Base-by-base conservation (phyloP, 2,329 filamentous ascomycete species). In the Didymella pomorum region DNA sequence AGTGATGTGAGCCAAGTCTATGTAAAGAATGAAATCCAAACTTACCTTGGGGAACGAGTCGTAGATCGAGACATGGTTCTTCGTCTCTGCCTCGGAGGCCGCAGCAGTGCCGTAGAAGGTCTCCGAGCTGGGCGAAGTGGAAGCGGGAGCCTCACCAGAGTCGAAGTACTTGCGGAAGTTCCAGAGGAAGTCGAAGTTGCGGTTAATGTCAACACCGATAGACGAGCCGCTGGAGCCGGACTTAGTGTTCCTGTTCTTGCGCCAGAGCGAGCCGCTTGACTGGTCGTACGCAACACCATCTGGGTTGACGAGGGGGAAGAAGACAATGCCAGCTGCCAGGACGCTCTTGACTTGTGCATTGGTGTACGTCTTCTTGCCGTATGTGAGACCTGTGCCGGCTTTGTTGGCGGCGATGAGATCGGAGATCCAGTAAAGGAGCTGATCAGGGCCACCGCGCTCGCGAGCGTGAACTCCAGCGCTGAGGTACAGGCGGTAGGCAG, bases 361-460 rank as follows among this genome's bases (percentile, higher is more conserved):
- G 39, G 82, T 82, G 72, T 85, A 87, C 0, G 75, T 77, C 62
- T 82, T 80, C 52, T 73, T 76, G 44, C 84, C 85, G 63, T 85
- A 87, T 2, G 72, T 78, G 10, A 87, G 68, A 7, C 84, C 84
- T 3, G 75, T 78, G 21, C 79, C 78, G 31, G 79, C 74, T 65
- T 81, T 79, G 62, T 82, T 78, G 18, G 85, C 85, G 45, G 80
- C 79, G 3, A 87, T 78, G 4, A 87, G 77, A 66, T 87, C 85
- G 0, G 83, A 76, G 28, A 86, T 76, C 74, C 85, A 86, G 77
- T 86, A 86, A 42, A 87, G 71, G 14, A 87, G 75, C 58, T 83
- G 79, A 66, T 87, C 85, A 0, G 84, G 79, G 0, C 80, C 82
- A 25, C 84, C 85, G 10, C 85, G 81, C 72, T 87, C 85, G 23